Evolutionary conservation across 495 filamentous ascomycete genomes (phyloP), one percentile per base, ranked within the genome.

Genomic region (Halenospora varia): DNA sequence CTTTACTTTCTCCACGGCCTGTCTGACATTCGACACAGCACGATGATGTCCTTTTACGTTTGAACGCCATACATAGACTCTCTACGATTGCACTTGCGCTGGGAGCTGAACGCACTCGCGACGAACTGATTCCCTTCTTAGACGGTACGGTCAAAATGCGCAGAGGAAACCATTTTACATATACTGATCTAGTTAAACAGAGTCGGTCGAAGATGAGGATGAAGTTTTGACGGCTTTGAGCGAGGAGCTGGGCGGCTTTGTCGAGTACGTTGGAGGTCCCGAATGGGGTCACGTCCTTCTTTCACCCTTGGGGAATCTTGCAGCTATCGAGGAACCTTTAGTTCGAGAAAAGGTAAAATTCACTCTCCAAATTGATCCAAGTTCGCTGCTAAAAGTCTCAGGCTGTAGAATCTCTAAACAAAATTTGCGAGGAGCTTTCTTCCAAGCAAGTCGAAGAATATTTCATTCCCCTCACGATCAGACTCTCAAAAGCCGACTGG

Each of bases 391-490:
- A 57, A 56, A 35, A 24, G 1, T 25, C 9, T 47, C 68, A 97
- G 92, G 94, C 94, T 62, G 95, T 97, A 66, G 94, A 98, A 71
- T 97, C 95, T 40, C 82, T 98, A 57, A 97, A 97, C 83, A 98
- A 97, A 77, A 97, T 98, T 68, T 96, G 93, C 79, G 82, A 84
- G 66, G 83, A 97, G 68, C 81, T 98, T 35, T 94, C 90, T 26
- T 79, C 90, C 63, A 80, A 89, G 65, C 94, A 98, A 75, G 84
- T 97, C 70, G 95, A 98, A 77, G 89, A 97, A 66, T 86, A 88
- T 70, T 97, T 96, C 75, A 90, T 97, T 65, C 94, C 95, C 24
- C 87, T 98, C 62, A 88, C 89, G 52, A 82, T 96, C 65, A 89
- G 94, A 62, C 87, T 98, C 52, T 96, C 94, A 54, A 97, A 97